A percentile compares a stretch with the other conserved stretches of the same genome.
phyloP scores from a whole-genome alignment of 1,284 basidiomycete genomes.

The Meripilus lineatus region DNA sequence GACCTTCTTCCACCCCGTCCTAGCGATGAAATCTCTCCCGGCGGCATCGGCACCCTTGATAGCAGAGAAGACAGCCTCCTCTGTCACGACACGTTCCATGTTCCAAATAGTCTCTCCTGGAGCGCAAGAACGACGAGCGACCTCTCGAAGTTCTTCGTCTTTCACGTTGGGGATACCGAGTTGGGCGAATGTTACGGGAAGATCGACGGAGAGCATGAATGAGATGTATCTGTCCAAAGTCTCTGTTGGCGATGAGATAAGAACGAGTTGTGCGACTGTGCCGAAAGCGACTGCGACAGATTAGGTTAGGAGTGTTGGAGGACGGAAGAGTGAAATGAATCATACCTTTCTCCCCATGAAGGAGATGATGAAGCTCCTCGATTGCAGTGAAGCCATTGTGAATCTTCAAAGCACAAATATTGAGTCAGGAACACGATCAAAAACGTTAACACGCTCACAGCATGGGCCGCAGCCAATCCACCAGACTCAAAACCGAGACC shows the following conservation, averaged over 20 bases:
- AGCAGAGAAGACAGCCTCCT: slow-evolving; percentile 25
- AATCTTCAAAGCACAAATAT: slow-evolving; percentile 17
- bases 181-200: slow-evolving; percentile 27
- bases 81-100: slow-evolving; percentile 25
- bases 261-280: slow-evolving; percentile 28
- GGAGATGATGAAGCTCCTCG: slow-evolving; percentile 24
- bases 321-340: not conserved
- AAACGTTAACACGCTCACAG: slow-evolving; percentile 18
- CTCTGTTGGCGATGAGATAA: slow-evolving; percentile 20
- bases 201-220: slow-evolving; percentile 29
- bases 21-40: slow-evolving; percentile 23
- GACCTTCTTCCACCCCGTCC: slow-evolving; percentile 18
- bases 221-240: slow-evolving; percentile 29
- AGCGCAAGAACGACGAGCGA: slow-evolving; percentile 26
- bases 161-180: slow-evolving; percentile 28
- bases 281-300: slow-evolving; percentile 26
- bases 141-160: slow-evolving; percentile 25
- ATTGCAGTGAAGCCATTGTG: slow-evolving; percentile 31
- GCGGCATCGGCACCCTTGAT: slow-evolving; percentile 30
- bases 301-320: not conserved
- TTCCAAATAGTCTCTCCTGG: slow-evolving; percentile 32
- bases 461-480: slow-evolving; percentile 30
- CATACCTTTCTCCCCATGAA: slow-evolving; percentile 31
- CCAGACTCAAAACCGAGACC: slow-evolving; percentile 32
- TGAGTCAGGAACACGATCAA: too few relatives aligned